Evolutionary conservation across 2,329 filamentous ascomycete genomes (phyloP), one percentile per base, ranked within the genome.

Genomic region (Trichoderma lentiforme): DNA sequence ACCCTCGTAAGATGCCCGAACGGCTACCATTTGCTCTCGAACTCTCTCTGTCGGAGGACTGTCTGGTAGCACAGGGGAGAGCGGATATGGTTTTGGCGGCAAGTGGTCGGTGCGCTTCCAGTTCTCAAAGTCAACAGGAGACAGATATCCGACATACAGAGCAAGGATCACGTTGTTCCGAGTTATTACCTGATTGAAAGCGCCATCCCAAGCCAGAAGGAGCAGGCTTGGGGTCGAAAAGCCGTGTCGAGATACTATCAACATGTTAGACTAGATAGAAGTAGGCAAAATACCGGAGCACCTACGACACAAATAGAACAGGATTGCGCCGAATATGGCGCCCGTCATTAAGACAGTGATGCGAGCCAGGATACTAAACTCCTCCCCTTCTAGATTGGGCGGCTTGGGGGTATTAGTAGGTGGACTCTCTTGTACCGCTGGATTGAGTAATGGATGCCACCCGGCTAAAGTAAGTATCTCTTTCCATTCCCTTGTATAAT

Each of bases 391-490:
- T 43, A 2, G 36, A 18, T 43, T 6, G 0, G 15, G 36, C 2
- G 15, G 3, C 8, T 5, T 21, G 2, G 9, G 43, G 43, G 4
- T 1, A 47, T 47, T 21, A 8, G 18, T 21, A 11, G 7, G 8
- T 0, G 18, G 0, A 21, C 1, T 47, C 8, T 2, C 18, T 47
- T 47, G 18, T 47, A 1, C 1, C 8, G 18, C 0, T 47, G 0
- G 39, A 18, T n/a, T 47, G 18, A 18, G 0, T 47, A n/a, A 47
- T 47, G 43, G 43, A 21, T n/a, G 0, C 18, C 39, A 21, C 39
- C 3, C 4, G 3, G 39, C 18, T 11, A 47, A 47, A 47, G 18
- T 47, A 47, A 5, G 18, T 4, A 8, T 47, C n/a, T n/a, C 7
- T 47, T n/a, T 21, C n/a, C n/a, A n/a, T n/a, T n/a, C n/a, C n/a